A percentile compares a stretch with the other conserved stretches of the same genome.
These are phyloP conservation scores for Beta lomatogona DNA, from an alignment of 179 eudicot genomes.

Conservation along the genomic window DNA sequence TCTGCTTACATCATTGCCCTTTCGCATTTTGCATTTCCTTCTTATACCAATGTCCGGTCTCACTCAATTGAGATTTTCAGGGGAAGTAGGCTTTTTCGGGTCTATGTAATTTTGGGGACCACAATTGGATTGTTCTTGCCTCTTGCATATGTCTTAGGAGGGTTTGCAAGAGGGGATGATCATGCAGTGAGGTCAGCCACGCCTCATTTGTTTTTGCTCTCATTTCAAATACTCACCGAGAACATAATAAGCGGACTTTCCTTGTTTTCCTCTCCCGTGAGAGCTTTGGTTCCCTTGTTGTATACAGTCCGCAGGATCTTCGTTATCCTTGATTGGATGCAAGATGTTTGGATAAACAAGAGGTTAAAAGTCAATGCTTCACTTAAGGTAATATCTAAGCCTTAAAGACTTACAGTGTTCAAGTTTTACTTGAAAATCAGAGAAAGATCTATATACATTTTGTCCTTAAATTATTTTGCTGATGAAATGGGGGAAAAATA, in stretches of 20 bases:
- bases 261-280: constrained; percentile 84
- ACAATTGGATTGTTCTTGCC: constrained; percentile 79
- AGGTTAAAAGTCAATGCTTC: constrained; percentile 61
- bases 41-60: constrained; percentile 5
- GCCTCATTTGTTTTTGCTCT: constrained; percentile 81
- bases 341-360: constrained; percentile 75
- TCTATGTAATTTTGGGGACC: constrained; percentile 62
- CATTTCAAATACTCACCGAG: constrained; percentile 84
- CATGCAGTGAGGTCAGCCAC: constrained; percentile 82
- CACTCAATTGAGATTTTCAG: constrained; percentile 45
- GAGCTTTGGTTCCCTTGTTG: constrained; percentile 80
- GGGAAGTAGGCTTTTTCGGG: constrained; percentile 49
- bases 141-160: constrained; percentile 84
- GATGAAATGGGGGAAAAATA: no score
- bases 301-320: constrained; percentile 83
- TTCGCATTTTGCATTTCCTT: constrained; percentile 68
- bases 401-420: background rate
- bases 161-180: constrained; percentile 87
- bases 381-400: constrained; percentile 39
- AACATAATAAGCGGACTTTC: constrained; percentile 71
- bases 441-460: no score
- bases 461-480: background rate
- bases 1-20: constrained; percentile 61
- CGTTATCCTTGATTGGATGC: constrained; percentile 69
- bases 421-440: background rate